Percentiles rank a stretch among this genome's conserved stretches.
phyloP scores from a whole-genome alignment of 345 rosid species.

The Brassica incana region DNA sequence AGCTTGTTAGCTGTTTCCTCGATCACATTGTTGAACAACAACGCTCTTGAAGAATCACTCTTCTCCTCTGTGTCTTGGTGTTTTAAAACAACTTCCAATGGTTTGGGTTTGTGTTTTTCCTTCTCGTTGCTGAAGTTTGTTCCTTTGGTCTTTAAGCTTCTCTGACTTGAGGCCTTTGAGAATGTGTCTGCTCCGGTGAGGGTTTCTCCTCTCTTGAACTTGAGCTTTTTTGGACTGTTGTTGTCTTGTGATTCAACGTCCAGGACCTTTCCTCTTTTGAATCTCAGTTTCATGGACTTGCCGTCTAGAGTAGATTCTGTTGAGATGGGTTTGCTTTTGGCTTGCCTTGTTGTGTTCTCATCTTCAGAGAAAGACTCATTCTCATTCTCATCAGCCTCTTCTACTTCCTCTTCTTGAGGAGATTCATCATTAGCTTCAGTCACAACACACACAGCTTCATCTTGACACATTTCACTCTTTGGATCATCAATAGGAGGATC shows the following conservation, averaged over 20 bases:
- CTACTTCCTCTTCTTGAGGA: background rate
- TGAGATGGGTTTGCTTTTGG: constrained; percentile 34
- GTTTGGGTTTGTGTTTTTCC: constrained; percentile 22
- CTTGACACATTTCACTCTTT: constrained; percentile 39
- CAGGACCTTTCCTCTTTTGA: constrained; percentile 65
- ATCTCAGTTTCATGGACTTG: constrained; percentile 47
- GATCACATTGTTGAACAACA: constrained; percentile 77
- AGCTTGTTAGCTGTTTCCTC: constrained; percentile 95
- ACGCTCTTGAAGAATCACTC: constrained; percentile 58
- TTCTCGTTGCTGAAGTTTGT: constrained; percentile 15
- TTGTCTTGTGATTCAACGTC: constrained; percentile 53
- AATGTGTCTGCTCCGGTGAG: constrained; percentile 40
- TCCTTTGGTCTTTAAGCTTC: constrained; percentile 52
- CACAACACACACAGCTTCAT: constrained; percentile 40
- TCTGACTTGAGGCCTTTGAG: constrained; percentile 38
- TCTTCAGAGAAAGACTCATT: constrained; percentile 24
- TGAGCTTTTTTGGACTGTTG: constrained; percentile 61
- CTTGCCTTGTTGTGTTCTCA: constrained; percentile 25
- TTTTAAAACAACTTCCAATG: constrained; percentile 50
- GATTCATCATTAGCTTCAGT: constrained; percentile 11
- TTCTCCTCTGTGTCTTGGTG: constrained; percentile 58
- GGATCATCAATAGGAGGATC: constrained; percentile 39
- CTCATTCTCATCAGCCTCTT: constrained; percentile 3
- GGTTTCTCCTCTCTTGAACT: constrained; percentile 59
- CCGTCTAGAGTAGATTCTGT: constrained; percentile 31